Conservation (phyloP, 257 asterid species). For the Vinca minor region DNA sequence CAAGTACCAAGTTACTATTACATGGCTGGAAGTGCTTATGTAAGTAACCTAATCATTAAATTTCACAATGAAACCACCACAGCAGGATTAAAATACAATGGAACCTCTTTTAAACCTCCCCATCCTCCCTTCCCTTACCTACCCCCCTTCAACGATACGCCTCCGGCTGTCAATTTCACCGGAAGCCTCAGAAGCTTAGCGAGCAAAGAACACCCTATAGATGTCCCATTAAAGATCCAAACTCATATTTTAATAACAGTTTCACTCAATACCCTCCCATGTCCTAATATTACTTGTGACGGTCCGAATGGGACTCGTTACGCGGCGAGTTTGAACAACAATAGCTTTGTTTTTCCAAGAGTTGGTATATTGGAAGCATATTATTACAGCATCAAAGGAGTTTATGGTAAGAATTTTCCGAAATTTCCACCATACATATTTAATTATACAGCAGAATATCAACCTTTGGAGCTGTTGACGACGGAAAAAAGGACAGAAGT, state of each 20-base stretch:
- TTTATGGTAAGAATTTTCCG: slow-evolving; percentile 36
- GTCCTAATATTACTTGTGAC: slow-evolving; percentile 1
- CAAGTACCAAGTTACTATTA: slow-evolving; percentile 15
- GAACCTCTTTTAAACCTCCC: not conserved
- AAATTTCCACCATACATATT: slow-evolving; percentile 25
- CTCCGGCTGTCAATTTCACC: not conserved
- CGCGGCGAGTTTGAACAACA: slow-evolving; percentile 52
- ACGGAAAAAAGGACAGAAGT: slow-evolving; percentile 27
- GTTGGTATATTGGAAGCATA: slow-evolving; percentile 57
- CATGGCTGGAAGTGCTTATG: slow-evolving; percentile 19
- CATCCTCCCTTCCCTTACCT: slow-evolving; percentile 13
- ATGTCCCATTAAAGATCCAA: slow-evolving; percentile 18
- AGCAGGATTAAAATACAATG: slow-evolving; percentile 12
- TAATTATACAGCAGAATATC: slow-evolving; percentile 20
- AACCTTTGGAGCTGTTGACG: not conserved
- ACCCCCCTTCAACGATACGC: slow-evolving; percentile 5
- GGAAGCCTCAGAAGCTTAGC: slow-evolving; percentile 23
- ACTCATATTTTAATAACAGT: not conserved
- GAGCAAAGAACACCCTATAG: slow-evolving; percentile 7
- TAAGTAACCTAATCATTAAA: not conserved
- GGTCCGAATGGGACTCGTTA: slow-evolving; percentile 17
- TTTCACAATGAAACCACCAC: slow-evolving; percentile 20
- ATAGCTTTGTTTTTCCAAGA: slow-evolving; percentile 31
- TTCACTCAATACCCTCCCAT: slow-evolving; percentile 18
- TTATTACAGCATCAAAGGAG: slow-evolving; percentile 31